Evolutionary conservation across 1,284 basidiomycete genomes (phyloP), one percentile per base, ranked within the genome.

Genomic region (Dichomitus squalens): DNA sequence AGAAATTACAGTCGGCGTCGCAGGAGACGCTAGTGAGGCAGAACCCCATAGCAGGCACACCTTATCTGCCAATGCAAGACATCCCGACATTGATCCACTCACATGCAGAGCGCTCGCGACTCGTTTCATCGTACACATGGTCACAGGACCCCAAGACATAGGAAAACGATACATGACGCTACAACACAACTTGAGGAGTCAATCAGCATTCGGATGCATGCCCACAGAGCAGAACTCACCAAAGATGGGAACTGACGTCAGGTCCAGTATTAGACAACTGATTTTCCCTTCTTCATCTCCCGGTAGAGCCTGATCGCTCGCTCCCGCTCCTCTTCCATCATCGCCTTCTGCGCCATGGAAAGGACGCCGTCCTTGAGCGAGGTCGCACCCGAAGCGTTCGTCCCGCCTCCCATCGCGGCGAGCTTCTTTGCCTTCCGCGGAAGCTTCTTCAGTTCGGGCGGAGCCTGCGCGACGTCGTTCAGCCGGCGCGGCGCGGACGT

Each of bases 281-380:
- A 34, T 49, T 55, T 63, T 58, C 64, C 67, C 49, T 81, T 84
- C 72, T 88, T 91, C 71, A 92, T 64, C 71, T 86, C 81, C 58
- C 91, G 73, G 68, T 93, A 92, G 54, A 80, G 75, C 66, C 71
- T 73, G 57, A 93, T 85, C 14, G 75, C 88, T 58, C 78, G 85
- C 65, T 87, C 86, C 56, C 90, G 77, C 72, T 92, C 90, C 58
- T 78, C 75, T 64, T 88, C 88, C 82, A 93, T 84, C 85, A 87
- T 84, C 9, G 77, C 77, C 70, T 83, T 86, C 73, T 91, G 88
- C 6, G 85, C 83, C 80, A 89, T 84, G n/a, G 85, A 88, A 25
- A 90, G 60, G 9, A 88, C 78, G 2, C 79, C 80, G 34, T 79
- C 76, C 27, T 67, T 68, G 36, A 71, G 50, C 20, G 65, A 68